Base-by-base conservation (phyloP, 257 asterid genomes). In the Nicotiana tabacum region DNA sequence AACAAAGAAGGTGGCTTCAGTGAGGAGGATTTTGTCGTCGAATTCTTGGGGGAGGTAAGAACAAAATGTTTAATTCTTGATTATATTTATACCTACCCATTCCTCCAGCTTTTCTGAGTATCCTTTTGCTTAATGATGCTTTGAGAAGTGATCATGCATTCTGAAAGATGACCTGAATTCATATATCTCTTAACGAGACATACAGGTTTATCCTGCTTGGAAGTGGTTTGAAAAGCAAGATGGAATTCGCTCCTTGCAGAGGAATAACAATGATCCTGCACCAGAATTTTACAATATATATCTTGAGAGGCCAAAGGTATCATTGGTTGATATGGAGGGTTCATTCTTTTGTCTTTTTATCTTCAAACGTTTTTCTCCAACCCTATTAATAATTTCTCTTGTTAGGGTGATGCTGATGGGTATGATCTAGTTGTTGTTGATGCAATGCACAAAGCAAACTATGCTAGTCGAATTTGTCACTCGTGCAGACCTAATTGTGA, bases 361-460 rank as follows among this genome's bases (percentile, higher is more conserved):
- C 33, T 53, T 66, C 66, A 18, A 57, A 80, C 64, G 80, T 35
- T 78, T 15, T 60, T 84, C 18, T 67, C 53, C 12, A 21, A 30
- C 82, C 72, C 87, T 58, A 85, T 83, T 68, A 53, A n/a, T 68
- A 67, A 83, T 67, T 83, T 66, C 77, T 32, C 48, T 67, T 89
- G 57, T 84, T 93, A 96, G 99, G 99, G 99, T 85, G 99, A 96
- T 91, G 98, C 98, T 82, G 99, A 94, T 90, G 99, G 99, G 65
- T 96, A 94, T 89, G 99, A 96, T 88, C 88, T 96, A 81, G 93
- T 96, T 78, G 99, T 96, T 78, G 97, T 96, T 82, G 99, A 96
- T 89, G 99, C 99, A 85, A 96, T 96, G 99, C 99, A 96, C 93
- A 96, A 96, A 88, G 98, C 99, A 37, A 96, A 96, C 87, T 96